Conservation (phyloP, 2,329 filamentous ascomycete genomes). For the Plectosphaerella plurivora region DNA sequence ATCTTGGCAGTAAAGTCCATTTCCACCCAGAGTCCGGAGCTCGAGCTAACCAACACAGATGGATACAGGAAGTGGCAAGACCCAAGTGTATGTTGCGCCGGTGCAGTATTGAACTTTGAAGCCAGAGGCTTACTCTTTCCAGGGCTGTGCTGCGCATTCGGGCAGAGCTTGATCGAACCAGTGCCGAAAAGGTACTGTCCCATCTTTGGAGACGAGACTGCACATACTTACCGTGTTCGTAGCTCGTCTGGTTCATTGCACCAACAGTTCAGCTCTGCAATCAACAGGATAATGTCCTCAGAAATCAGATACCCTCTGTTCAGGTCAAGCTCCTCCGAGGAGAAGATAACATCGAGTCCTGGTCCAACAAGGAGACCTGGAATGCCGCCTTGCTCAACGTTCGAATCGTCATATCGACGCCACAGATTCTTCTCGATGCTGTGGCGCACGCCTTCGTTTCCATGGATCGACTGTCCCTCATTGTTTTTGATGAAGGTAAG, state of each 20-base stretch:
- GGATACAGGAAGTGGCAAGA: conserved; percentile 78
- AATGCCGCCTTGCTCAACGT: conserved; percentile 58
- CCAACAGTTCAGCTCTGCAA: conserved; percentile 63
- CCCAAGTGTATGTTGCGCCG: conserved; percentile 57
- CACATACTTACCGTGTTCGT: conserved; percentile 7
- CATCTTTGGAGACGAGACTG: background rate
- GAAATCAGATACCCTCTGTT: conserved; percentile 53
- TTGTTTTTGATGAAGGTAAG: conserved; percentile 81
- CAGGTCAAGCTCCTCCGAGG: conserved; percentile 63
- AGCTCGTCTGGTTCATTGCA: conserved; percentile 70
- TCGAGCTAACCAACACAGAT: conserved; percentile 44
- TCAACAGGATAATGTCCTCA: conserved; percentile 62
- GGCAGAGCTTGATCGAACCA: conserved; percentile 53
- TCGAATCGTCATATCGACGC: conserved; percentile 73
- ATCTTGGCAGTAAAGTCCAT: conserved; percentile 58
- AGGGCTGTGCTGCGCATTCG: conserved; percentile 66
- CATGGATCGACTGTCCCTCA: conserved; percentile 57
- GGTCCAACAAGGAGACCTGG: conserved; percentile 67
- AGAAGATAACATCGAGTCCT: conserved; percentile 65
- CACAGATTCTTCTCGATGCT: conserved; percentile 70
- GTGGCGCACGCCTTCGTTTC: conserved; percentile 69
- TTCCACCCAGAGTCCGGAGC: background rate
- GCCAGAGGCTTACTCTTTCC: conserved; percentile 13
- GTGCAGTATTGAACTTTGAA: background rate
- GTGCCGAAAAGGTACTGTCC: conserved; percentile 42